A percentile compares a stretch with the other conserved stretches of the same genome.
Conservation (phyloP, 2,329 filamentous ascomycete genomes). For the Paecilomyces variotii region DNA sequence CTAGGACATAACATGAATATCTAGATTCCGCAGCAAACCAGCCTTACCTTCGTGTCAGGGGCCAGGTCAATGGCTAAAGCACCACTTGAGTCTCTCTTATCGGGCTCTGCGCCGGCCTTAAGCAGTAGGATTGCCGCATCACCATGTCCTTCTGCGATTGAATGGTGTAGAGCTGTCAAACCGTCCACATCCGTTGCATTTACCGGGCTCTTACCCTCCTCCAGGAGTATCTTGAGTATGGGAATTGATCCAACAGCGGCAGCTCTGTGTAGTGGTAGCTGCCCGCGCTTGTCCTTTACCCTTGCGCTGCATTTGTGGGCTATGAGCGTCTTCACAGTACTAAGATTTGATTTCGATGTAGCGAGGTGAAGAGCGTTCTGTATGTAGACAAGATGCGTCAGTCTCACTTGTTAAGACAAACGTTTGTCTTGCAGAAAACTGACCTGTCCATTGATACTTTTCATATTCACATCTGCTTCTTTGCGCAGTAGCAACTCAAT, state of each 20-base stretch:
- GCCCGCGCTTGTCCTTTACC: slow-evolving; percentile 77
- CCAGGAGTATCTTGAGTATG: slow-evolving; percentile 71
- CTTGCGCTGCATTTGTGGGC: slow-evolving; percentile 67
- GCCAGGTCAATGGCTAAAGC: slow-evolving; percentile 69
- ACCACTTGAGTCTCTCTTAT: slow-evolving; percentile 67
- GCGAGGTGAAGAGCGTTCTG: slow-evolving; percentile 87
- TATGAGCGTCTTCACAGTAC: slow-evolving; percentile 71
- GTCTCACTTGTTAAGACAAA: slow-evolving; percentile 1
- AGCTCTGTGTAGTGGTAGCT: slow-evolving; percentile 83
- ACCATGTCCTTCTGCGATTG: slow-evolving; percentile 52
- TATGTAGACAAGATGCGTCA: neutral
- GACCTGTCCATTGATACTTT: slow-evolving; percentile 37
- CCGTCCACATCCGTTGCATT: slow-evolving; percentile 77
- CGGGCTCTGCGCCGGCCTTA: slow-evolving; percentile 74
- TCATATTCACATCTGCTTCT: slow-evolving; percentile 39
- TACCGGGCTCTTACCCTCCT: slow-evolving; percentile 66
- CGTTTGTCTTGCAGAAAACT: neutral
- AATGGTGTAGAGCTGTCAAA: slow-evolving; percentile 82
- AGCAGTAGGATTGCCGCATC: slow-evolving; percentile 77
- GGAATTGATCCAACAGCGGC: slow-evolving; percentile 85
- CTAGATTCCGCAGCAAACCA: neutral
- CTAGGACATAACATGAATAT: neutral
- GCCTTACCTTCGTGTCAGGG: slow-evolving; percentile 70
- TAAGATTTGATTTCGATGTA: slow-evolving; percentile 80
- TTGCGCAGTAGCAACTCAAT: slow-evolving; percentile 39